Percentiles rank a stretch among this genome's conserved stretches.
These are phyloP conservation scores for Begonia fuchsioides DNA, from an alignment of 306 rosid genomes.

Conservation along the genomic window DNA sequence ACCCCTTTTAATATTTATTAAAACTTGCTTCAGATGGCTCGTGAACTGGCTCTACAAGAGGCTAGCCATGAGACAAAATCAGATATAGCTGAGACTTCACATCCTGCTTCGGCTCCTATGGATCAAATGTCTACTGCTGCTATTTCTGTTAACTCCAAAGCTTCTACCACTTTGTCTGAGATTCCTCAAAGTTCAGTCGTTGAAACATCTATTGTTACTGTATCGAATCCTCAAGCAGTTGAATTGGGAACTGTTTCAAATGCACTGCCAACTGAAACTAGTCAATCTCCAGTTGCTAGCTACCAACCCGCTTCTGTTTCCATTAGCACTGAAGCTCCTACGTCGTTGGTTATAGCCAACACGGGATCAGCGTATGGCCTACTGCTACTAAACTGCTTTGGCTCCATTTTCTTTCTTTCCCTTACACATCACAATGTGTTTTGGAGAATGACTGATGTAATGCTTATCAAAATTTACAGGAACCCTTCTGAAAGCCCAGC, in stretches of 20 bases:
- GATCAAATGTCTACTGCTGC: slow-evolving; percentile 27
- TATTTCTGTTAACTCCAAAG: slow-evolving; percentile 24
- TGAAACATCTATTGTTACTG: slow-evolving; percentile 49
- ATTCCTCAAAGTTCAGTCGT: slow-evolving; percentile 60
- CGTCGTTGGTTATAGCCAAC: slow-evolving; percentile 29
- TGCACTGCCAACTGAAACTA: slow-evolving; percentile 25
- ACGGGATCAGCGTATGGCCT: slow-evolving; percentile 34
- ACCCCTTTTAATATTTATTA: slow-evolving; percentile 11
- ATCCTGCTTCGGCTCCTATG: slow-evolving; percentile 21
- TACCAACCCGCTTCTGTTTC: slow-evolving; percentile 28
- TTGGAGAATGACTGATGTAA: slow-evolving; percentile 9
- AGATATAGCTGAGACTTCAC: slow-evolving; percentile 33
- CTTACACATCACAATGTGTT: slow-evolving; percentile 4
- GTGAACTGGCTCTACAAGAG: slow-evolving; percentile 77
- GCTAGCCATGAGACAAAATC: slow-evolving; percentile 34
- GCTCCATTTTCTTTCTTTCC: slow-evolving; percentile 2
- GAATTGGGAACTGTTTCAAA: slow-evolving; percentile 30
- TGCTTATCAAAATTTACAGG: slow-evolving; percentile 15
- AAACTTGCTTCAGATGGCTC: slow-evolving; percentile 62
- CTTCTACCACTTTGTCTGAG: slow-evolving; percentile 35
- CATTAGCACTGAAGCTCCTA: slow-evolving; percentile 40
- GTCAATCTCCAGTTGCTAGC: slow-evolving; percentile 29
- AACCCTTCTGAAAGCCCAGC: slow-evolving; percentile 38
- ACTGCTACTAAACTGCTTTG: slow-evolving; percentile 9
- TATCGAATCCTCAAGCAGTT: slow-evolving; percentile 37